Evolutionary conservation across 306 rosid species (phyloP).

Genomic region (Begonia peltatifolia): DNA sequence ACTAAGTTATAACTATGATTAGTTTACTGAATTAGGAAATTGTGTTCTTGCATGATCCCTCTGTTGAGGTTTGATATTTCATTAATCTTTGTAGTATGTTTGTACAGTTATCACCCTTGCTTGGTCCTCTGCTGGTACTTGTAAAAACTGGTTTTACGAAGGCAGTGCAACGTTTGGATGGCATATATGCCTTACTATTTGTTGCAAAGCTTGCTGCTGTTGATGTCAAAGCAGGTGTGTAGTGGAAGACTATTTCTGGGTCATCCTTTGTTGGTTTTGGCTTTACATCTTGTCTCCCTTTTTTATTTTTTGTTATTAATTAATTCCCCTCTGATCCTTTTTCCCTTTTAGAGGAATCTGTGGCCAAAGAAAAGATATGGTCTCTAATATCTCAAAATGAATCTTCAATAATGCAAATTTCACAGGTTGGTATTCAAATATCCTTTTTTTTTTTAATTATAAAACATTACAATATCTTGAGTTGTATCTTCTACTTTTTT

Average conservation of each 20-base stretch:
- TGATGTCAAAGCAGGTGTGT: conserved; percentile 85
- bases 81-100: conserved; percentile 11
- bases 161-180: conserved; percentile 91
- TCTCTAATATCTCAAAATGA: conserved; percentile 72
- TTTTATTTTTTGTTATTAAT: not conserved
- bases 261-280: not conserved
- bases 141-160: conserved; percentile 92
- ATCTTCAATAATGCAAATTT: conserved; percentile 67
- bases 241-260: not conserved
- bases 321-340: not conserved
- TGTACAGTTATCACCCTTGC: conserved; percentile 49
- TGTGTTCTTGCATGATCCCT: not conserved
- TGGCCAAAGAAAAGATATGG: conserved; percentile 87
- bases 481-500: not conserved
- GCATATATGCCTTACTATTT: conserved; percentile 74
- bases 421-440: conserved; percentile 40
- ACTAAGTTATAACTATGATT: conserved; percentile 2
- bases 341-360: conserved; percentile 42
- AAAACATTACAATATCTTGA: not conserved
- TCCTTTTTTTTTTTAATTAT: not conserved
- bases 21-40: no score
- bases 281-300: not conserved
- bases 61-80: not conserved
- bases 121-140: conserved; percentile 73
- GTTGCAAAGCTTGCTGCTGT: conserved; percentile 74